These are phyloP conservation scores for Trichoderma polysporum DNA, from an alignment of 2,329 filamentous ascomycete species.

Conservation along the genomic window DNA sequence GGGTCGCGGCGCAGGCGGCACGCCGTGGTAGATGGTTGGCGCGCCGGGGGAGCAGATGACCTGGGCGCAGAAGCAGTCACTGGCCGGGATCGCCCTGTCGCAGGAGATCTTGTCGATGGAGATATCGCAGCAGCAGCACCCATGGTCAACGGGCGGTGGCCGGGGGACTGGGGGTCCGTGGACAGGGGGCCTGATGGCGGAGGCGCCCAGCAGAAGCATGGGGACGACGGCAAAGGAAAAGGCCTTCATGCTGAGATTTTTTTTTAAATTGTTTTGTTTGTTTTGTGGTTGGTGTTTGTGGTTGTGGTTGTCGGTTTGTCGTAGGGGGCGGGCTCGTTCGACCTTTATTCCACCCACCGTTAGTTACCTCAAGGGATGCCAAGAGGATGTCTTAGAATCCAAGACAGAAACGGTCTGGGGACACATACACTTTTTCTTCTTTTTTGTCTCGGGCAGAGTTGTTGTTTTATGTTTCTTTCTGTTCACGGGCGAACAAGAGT, in stretches of 20 bases:
- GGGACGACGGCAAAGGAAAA: constrained; percentile 11
- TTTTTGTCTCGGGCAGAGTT: not conserved
- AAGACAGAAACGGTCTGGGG: not conserved
- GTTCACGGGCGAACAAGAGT: not conserved
- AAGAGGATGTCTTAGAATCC: not conserved
- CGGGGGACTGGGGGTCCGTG: not conserved
- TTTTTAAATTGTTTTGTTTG: not conserved
- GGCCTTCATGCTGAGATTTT: constrained; percentile 20
- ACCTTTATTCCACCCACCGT: not conserved
- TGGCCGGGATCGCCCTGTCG: constrained; percentile 19
- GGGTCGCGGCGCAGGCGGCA: not conserved
- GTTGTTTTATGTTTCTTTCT: not conserved
- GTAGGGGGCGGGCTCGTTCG: not conserved
- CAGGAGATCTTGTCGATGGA: constrained; percentile 29
- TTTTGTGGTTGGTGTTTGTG: too few species aligned
- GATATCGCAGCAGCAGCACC: constrained; percentile 39
- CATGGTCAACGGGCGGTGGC: not conserved
- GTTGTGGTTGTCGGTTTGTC: not conserved
- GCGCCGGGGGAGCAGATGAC: constrained; percentile 30
- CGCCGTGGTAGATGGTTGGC: constrained; percentile 22
- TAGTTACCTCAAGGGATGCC: not conserved
- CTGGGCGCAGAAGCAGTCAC: constrained; percentile 31
- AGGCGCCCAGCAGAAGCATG: constrained; percentile 25
- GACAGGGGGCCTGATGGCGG: constrained; percentile 25
- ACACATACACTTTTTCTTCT: not conserved